phyloP scores from a whole-genome alignment of 2,329 filamentous ascomycete genomes.

The Pseudogymnoascus sp. region DNA sequence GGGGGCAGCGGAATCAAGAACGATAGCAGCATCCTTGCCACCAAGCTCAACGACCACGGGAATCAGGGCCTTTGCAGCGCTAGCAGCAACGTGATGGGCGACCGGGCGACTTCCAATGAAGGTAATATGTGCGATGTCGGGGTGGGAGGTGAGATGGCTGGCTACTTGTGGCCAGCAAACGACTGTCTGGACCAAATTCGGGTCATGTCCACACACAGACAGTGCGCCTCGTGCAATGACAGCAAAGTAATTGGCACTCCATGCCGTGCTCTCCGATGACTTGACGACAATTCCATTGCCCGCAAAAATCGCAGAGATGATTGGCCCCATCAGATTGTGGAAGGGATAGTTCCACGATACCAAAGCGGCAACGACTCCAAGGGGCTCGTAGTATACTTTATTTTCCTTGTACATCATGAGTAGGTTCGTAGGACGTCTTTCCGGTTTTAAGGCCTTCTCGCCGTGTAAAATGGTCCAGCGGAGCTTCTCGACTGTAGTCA shows the following conservation, averaged over 20 bases:
- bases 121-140: constrained; percentile 77
- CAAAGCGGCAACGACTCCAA: constrained; percentile 85
- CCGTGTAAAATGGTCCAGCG: constrained; percentile 91
- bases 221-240: constrained; percentile 73
- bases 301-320: constrained; percentile 84
- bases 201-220: constrained; percentile 72
- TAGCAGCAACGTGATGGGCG: constrained; percentile 79
- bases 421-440: constrained; percentile 74
- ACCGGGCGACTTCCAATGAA: constrained; percentile 90
- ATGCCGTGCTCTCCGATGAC: constrained; percentile 90
- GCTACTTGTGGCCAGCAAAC: constrained; percentile 85
- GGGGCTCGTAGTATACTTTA: constrained; percentile 79
- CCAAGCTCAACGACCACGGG: constrained; percentile 88
- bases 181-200: constrained; percentile 74
- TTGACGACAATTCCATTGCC: constrained; percentile 92
- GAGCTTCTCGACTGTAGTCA: constrained; percentile 89
- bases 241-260: constrained; percentile 80
- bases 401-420: constrained; percentile 96
- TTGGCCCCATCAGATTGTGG: constrained; percentile 86
- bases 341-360: constrained; percentile 98
- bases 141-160: constrained; percentile 75
- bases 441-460: constrained; percentile 68
- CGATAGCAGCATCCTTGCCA: constrained; percentile 86
- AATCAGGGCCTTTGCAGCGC: constrained; percentile 77
- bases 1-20: constrained; percentile 64